phyloP scores from a whole-genome alignment of 306 rosid species.

The Malus sylvestris region DNA sequence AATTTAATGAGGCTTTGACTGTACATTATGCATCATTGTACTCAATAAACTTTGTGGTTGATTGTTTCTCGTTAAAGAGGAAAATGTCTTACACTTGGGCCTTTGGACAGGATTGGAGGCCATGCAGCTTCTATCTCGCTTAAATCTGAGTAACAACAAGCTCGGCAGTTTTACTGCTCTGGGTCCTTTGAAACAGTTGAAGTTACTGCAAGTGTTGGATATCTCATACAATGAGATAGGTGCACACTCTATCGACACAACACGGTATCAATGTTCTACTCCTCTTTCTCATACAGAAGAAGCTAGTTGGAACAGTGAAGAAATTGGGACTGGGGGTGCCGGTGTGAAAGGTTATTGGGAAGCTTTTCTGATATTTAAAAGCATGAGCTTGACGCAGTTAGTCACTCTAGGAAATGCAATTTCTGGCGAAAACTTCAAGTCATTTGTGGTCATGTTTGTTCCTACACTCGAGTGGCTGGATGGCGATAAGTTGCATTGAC shows the following conservation, averaged over 20 bases:
- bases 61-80: background rate
- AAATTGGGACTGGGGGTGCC: conserved; percentile 20
- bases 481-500: conserved; percentile 30
- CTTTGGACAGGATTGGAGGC: conserved; percentile 77
- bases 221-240: conserved; percentile 70
- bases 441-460: conserved; percentile 50
- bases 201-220: conserved; percentile 59
- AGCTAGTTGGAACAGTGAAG: conserved; percentile 36
- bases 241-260: conserved; percentile 57
- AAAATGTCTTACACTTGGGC: conserved; percentile 16
- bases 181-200: conserved; percentile 55
- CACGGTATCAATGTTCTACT: conserved; percentile 63
- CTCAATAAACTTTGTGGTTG: background rate
- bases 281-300: conserved; percentile 67
- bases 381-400: conserved; percentile 54
- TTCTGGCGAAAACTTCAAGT: conserved; percentile 48
- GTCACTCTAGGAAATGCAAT: conserved; percentile 49
- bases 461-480: conserved; percentile 46
- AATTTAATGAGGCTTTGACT: background rate
- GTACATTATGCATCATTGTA: background rate
- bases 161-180: conserved; percentile 61
- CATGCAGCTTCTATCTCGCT: conserved; percentile 74
- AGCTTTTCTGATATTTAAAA: conserved; percentile 56
- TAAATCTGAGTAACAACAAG: conserved; percentile 73
- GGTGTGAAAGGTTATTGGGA: conserved; percentile 50